Evolutionary conservation across 2,329 filamentous ascomycete genomes (phyloP), one percentile per base, ranked within the genome.

Genomic region (Talaromyces islandicus): DNA sequence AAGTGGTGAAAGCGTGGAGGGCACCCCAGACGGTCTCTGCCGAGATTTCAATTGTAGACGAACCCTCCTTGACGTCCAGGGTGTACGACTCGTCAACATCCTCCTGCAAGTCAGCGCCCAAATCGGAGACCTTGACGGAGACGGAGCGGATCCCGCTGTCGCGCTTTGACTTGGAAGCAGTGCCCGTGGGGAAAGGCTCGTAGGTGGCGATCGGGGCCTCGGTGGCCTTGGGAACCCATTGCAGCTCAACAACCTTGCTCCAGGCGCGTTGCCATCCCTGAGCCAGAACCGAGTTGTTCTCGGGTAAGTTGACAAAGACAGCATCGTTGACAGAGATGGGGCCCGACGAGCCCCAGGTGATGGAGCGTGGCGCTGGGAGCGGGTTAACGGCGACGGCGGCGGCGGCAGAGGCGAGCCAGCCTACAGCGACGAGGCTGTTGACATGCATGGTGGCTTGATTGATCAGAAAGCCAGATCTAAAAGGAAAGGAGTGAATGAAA

Each of bases 51-150:
- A 84, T 71, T 4, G 69, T 70, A 35, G 71, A 68, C 2, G 80
- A 79, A 21, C 67, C 68, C 6, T 71, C 63, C 0, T 68, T 63
- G 41, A 83, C 75, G 19, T 77, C 71, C 21, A 84, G 64, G 0
- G 77, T 81, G 67, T 84, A 84, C n/a, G 81, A 83, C 65, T 84
- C 82, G 60, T 84, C 80, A 24, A 84, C 81, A 3, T 80, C 82
- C 64, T 84, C 81, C 66, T 83, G 77, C 30, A 85, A 71, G 60
- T 80, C 75, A 4, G 79, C 81, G 12, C 75, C 63, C 48, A 67
- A 68, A 64, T 85, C 72, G 7, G 73, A 64, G 27, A 85, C 70
- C 7, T 77, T 69, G 51, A 85, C 70, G 27, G 79, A 73, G 41
- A 85, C 71, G 12, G 70, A 70, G 4, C 64, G 75, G n/a, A 85